phyloP scores from a whole-genome alignment of 345 rosid genomes.

The Eutrema heterophyllum region DNA sequence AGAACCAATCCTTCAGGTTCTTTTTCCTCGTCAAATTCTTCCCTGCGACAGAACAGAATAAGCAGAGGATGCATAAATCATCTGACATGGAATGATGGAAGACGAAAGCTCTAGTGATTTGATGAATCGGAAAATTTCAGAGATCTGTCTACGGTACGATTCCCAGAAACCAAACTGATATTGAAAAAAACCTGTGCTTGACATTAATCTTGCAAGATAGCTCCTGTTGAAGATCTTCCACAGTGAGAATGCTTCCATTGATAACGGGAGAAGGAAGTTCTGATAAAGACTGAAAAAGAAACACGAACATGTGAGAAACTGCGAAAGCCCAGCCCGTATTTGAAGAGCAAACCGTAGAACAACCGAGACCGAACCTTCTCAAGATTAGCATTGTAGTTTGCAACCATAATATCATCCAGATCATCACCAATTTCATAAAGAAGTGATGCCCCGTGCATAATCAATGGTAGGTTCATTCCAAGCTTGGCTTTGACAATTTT shows the following conservation, averaged over 20 bases:
- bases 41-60: constrained; percentile 41
- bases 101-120: not conserved
- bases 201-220: constrained; percentile 73
- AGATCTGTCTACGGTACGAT: not conserved
- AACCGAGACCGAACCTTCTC: constrained; percentile 59
- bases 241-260: constrained; percentile 61
- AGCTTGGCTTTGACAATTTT: constrained; percentile 92
- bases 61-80: not conserved
- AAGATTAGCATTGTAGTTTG: constrained; percentile 81
- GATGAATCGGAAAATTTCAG: not conserved
- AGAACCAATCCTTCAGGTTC: constrained; percentile 98
- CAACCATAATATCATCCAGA: constrained; percentile 72
- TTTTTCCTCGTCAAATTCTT: constrained; percentile 88
- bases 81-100: not conserved
- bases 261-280: constrained; percentile 79
- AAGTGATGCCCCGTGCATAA: constrained; percentile 77
- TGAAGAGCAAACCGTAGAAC: not conserved
- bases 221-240: constrained; percentile 95
- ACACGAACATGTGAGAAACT: constrained; percentile 11
- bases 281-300: constrained; percentile 49
- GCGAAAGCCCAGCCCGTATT: not conserved
- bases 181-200: constrained; percentile 68
- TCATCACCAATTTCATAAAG: constrained; percentile 98
- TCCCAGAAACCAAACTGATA: not conserved
- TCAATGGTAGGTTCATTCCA: constrained; percentile 84